Conservation (phyloP, 306 rosid species). For the Quercus dentata region DNA sequence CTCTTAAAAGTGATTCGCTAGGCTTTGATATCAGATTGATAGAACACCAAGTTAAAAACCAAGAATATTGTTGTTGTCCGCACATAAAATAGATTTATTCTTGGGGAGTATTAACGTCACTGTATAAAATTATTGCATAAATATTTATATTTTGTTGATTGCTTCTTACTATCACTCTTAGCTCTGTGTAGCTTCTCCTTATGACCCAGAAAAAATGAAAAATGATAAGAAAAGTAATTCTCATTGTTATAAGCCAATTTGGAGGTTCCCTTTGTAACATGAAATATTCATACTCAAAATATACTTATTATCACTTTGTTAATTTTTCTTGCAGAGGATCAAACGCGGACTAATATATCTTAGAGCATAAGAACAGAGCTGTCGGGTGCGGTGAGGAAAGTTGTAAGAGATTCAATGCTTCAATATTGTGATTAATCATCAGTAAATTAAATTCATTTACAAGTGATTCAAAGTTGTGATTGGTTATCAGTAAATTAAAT, state of each 20-base stretch:
- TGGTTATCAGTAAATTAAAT: constrained; percentile 27
- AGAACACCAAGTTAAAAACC: not conserved
- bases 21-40: not conserved
- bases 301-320: not conserved
- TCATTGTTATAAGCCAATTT: not conserved
- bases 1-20: not conserved
- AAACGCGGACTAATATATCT: constrained; percentile 66
- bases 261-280: not conserved
- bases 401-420: constrained; percentile 4
- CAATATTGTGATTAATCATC: constrained; percentile 12
- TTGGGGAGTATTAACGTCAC: not conserved
- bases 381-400: constrained; percentile 52
- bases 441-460: constrained; percentile 33
- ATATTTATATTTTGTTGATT: not conserved
- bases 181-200: not conserved
- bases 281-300: not conserved
- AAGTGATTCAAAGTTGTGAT: constrained; percentile 21
- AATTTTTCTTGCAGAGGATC: constrained; percentile 58
- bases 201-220: not conserved
- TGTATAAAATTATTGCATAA: not conserved
- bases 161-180: not conserved
- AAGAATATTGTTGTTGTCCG: not conserved
- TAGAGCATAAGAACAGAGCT: constrained; percentile 59
- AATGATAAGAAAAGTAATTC: not conserved
- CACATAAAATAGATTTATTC: not conserved